Evolutionary conservation across 495 filamentous ascomycete species (phyloP), one percentile per base, ranked within the genome.

Genomic region (Neurospora sp.): DNA sequence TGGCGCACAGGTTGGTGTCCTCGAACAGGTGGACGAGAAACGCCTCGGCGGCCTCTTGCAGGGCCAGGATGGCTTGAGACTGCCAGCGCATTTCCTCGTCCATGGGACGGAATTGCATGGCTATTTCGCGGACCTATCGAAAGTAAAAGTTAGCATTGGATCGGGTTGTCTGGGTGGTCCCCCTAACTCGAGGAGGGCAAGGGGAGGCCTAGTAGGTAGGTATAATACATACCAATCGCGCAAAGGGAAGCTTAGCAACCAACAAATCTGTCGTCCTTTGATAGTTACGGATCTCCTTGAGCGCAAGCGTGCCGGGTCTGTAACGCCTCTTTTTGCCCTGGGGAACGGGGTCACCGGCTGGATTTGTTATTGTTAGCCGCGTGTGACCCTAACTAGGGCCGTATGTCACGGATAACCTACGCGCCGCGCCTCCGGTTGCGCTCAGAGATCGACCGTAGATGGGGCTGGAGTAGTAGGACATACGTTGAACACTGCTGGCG

Each of bases 11-110:
- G 82, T 98, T 97, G 27, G 94, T 92, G 79, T 98, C 95, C 80
- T 97, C 94, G 81, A 98, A 98, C 0, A 98, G 81, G 82, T 97
- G 93, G 18, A 98, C 92, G 20, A 98, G 85, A 81, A 95, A 98
- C 0, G 95, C 95, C 78, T 98, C 95, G 2, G 93, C 87, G 4
- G 94, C 92, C 84, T 98, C 95, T 76, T 98, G 95, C 8, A 98
- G 85, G 4, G 95, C 95, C 73, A 89, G 86, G 73, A 98, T 93
- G 4, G 95, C 95, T 77, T 94, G 92, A 39, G 92, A 94, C 80
- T 98, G 95, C 94, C 94, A 98, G 18, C 94, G 89, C 75, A 96
- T 85, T 7, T 83, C 83, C 68, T 92, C 88, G 65, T 86, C 83
- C 53, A 80, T 84, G 20, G 86, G 86, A 16, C 82, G 80, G 72